Percentiles rank a stretch among this genome's conserved stretches.
Evolutionary conservation across 805 yeast genomes (phyloP).

Genomic region (Candida alai): DNA sequence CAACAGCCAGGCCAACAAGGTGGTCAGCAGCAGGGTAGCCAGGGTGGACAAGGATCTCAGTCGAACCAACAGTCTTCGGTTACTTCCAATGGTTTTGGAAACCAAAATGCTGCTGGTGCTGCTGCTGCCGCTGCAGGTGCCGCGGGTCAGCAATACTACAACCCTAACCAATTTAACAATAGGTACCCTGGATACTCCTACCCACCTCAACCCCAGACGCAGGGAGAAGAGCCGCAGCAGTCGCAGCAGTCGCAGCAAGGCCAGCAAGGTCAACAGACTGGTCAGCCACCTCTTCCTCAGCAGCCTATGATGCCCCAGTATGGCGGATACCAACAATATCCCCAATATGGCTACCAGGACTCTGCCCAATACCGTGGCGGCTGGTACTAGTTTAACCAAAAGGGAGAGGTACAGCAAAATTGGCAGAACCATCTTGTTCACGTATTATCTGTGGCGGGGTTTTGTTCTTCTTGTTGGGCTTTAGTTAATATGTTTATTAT

Average conservation of each 20-base stretch:
- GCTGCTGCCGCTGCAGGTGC: neutral
- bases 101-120: slow-evolving; percentile 2
- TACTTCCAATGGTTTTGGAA: slow-evolving; percentile 6
- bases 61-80: slow-evolving; percentile 4
- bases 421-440: neutral
- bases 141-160: slow-evolving; percentile 19
- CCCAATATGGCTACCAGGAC: slow-evolving; percentile 45
- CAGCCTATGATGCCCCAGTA: slow-evolving; percentile 41
- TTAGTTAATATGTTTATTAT: too few species aligned
- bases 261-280: slow-evolving; percentile 17
- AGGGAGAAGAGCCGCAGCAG: slow-evolving; percentile 15
- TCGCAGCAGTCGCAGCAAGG: slow-evolving; percentile 8
- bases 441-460: neutral
- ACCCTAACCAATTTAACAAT: slow-evolving; percentile 25
- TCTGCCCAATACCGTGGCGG: slow-evolving; percentile 41
- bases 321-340: slow-evolving; percentile 46
- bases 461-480: neutral
- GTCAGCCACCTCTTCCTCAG: slow-evolving; percentile 27
- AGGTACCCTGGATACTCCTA: slow-evolving; percentile 29
- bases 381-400: slow-evolving; percentile 43
- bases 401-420: too few species aligned
- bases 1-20: slow-evolving; percentile 14
- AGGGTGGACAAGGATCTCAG: slow-evolving; percentile 9
- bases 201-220: slow-evolving; percentile 23
- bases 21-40: slow-evolving; percentile 5